Base-by-base conservation (phyloP, 441 rosid species). In the Erysimum cheiri region DNA sequence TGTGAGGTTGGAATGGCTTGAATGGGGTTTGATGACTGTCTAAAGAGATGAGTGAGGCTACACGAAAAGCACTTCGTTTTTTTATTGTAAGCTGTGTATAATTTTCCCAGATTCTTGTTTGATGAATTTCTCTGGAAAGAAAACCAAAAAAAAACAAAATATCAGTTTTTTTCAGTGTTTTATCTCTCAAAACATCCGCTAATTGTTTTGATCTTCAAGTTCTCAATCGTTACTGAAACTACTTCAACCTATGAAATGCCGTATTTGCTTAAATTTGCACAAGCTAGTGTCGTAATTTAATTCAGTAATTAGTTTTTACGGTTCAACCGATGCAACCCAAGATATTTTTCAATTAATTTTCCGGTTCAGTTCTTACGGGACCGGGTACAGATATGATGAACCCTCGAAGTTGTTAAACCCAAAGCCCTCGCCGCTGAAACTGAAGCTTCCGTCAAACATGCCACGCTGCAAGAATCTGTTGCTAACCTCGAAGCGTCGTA, bases 381-480 rank as follows among this genome's bases (percentile, higher is more conserved):
- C 26, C 43, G 41, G 55, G 47, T 14, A 33, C 14, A 35, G 24
- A n/a, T 13, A 61, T 28, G 52, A 61, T 41, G 52, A 40, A 41
- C 37, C 65, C 50, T 41, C 11, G 32, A 4, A 7, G 56, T 14
- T 28, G 6, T 8, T 35, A 56, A 22, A 22, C 24, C 72, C 67
- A 54, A 67, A 71, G 35, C 73, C 72, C 80, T 77, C 55, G 72
- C 80, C 56, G 76, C 44, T 8, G 49, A 57, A 50, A 58, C 13
- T 41, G 15, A 40, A 8, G 3, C 52, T 33, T 54, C 60, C 40
- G 36, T 43, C 69, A 44, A 64, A 76, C 46, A 87, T 91, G 97
- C 79, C 75, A 15, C 56, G 73, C 54, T 74, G 70, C 76, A 77
- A 78, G 59, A 82, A 73, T 37, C 65, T 81, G 31, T 50, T 86